phyloP scores from a whole-genome alignment of 1,284 basidiomycete genomes.

The Rhodofomes roseus region DNA sequence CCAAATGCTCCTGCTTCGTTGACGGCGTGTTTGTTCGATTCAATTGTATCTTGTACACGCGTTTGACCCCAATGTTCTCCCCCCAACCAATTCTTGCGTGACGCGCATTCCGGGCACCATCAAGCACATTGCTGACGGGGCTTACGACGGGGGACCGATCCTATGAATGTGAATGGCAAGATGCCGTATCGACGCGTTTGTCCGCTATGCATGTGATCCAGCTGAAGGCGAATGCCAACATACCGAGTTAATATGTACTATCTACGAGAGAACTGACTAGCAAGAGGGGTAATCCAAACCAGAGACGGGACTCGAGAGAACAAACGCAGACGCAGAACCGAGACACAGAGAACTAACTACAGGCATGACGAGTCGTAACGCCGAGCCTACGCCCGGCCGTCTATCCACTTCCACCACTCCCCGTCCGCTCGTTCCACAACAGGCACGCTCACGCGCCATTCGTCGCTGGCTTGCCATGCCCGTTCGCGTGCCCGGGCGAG shows the following conservation, averaged over 20 bases:
- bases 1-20: neutral
- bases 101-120: too few relatives aligned
- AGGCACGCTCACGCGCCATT: constrained; percentile 8
- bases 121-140: too few relatives aligned
- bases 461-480: neutral
- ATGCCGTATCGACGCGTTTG: neutral
- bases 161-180: too few relatives aligned
- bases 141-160: too few relatives aligned
- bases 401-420: neutral
- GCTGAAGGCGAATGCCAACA: too few relatives aligned
- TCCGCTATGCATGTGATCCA: neutral
- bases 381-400: neutral
- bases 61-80: too few relatives aligned
- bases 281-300: neutral
- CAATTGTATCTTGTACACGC: neutral
- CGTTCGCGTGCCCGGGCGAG: neutral
- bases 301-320: too few relatives aligned
- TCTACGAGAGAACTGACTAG: neutral
- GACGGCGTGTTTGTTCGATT: neutral
- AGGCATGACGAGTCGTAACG: neutral
- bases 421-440: neutral
- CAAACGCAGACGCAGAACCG: too few relatives aligned
- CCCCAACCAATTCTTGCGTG: too few relatives aligned
- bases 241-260: neutral
- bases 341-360: neutral